phyloP scores from a whole-genome alignment of 2,329 filamentous ascomycete genomes.

The Parastagonospora avenae region DNA sequence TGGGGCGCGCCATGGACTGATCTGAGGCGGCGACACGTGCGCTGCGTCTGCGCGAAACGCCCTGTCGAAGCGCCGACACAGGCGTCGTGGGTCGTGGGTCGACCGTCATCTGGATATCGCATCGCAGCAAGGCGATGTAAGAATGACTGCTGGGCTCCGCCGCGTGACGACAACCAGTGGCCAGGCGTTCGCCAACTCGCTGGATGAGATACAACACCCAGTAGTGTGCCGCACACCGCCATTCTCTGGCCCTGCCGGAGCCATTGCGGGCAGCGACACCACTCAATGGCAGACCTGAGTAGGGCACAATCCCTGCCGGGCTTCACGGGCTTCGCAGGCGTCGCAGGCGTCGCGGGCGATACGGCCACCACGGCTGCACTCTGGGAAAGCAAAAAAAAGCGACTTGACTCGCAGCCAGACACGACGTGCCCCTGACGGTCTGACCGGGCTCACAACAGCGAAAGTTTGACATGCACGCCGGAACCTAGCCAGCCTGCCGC shows the following conservation, averaged over 20 bases:
- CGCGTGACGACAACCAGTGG: slow-evolving; percentile 17
- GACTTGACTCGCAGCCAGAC: slow-evolving; percentile 6
- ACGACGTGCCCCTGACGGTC: slow-evolving; percentile 4
- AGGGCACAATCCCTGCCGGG: slow-evolving; percentile 13
- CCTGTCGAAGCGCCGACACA: not conserved
- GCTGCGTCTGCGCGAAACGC: not conserved
- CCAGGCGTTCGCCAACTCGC: not conserved
- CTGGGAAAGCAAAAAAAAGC: slow-evolving; percentile 18
- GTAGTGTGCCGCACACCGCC: slow-evolving; percentile 31
- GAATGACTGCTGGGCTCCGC: slow-evolving; percentile 16
- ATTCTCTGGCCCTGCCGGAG: slow-evolving; percentile 30
- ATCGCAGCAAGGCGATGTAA: not conserved
- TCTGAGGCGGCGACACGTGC: slow-evolving; percentile 32
- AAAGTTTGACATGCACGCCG: slow-evolving; percentile 10
- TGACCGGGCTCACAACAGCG: slow-evolving; percentile 21
- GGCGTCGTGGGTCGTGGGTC: not conserved
- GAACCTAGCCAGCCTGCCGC: slow-evolving; percentile 32
- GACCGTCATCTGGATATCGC: not conserved
- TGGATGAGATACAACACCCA: not conserved
- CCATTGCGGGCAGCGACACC: slow-evolving; percentile 28
- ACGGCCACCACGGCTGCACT: slow-evolving; percentile 25
- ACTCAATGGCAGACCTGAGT: slow-evolving; percentile 18
- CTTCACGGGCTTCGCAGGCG: too few relatives aligned
- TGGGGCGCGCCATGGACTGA: slow-evolving; percentile 16
- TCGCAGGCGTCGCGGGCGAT: too few relatives aligned